Evolutionary conservation across 768 basidiomycete genomes (phyloP).

Genomic region (Hydnum rufescens): DNA sequence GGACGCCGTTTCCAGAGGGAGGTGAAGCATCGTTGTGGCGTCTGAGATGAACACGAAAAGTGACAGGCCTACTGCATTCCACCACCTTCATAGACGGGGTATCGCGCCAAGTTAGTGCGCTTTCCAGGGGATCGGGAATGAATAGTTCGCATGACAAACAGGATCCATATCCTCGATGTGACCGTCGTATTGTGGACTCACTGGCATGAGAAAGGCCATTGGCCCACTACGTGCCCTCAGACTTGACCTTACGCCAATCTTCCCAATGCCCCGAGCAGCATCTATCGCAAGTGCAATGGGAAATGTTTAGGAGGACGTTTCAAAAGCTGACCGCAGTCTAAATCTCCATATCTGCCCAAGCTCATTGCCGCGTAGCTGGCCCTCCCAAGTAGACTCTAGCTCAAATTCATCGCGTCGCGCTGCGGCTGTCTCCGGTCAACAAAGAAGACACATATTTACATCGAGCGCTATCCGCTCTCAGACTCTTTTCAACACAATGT

Average conservation of each 20-base stretch:
- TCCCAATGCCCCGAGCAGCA: not conserved
- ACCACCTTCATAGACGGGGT: constrained; percentile 5
- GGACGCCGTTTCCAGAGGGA: not conserved
- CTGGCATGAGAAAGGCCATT: not conserved
- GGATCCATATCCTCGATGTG: constrained; percentile 12
- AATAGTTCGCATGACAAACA: constrained; percentile 9
- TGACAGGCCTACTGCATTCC: constrained; percentile 13
- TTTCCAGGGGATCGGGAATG: no score
- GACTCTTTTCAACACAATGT: constrained; percentile 24
- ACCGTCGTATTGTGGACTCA: not conserved
- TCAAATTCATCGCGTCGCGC: no score
- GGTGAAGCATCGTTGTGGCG: constrained; percentile 6
- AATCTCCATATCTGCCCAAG: no score
- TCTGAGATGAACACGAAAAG: constrained; percentile 11
- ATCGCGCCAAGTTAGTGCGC: no score
- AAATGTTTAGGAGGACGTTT: not conserved
- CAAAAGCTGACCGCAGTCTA: not conserved
- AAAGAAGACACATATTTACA: no score
- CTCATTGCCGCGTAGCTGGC: no score
- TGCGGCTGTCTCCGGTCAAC: no score
- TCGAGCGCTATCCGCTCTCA: not conserved
- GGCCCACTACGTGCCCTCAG: no score
- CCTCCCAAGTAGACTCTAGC: no score
- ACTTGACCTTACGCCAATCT: no score
- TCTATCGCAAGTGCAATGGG: not conserved